Conservation (phyloP, 805 yeast genomes). For the Saturnispora zaruensis region DNA sequence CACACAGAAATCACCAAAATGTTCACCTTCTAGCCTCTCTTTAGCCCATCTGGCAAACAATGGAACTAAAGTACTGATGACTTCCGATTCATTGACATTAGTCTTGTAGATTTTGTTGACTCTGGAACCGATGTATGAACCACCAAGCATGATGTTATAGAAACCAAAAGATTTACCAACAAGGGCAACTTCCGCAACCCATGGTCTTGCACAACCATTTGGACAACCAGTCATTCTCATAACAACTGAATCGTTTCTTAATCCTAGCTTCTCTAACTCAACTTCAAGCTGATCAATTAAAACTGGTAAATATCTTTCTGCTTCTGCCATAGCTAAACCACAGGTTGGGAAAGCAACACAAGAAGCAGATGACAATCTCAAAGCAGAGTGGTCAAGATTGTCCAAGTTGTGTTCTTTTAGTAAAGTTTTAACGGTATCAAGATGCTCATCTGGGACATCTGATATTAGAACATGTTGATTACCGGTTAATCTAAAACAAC, state of each 20-base stretch:
- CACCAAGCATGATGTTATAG: constrained; percentile 90
- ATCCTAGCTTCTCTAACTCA: constrained; percentile 84
- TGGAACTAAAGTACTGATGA: constrained; percentile 67
- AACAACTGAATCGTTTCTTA: constrained; percentile 87
- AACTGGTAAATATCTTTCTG: constrained; percentile 84
- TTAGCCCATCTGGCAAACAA: constrained; percentile 90
- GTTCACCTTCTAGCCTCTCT: constrained; percentile 87
- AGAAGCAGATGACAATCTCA: constrained; percentile 86
- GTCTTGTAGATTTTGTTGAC: constrained; percentile 82
- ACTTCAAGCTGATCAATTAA: constrained; percentile 74
- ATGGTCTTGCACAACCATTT: constrained; percentile 97
- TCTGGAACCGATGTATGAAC: constrained; percentile 91
- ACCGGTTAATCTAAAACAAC: constrained; percentile 90
- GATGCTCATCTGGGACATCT: constrained; percentile 59
- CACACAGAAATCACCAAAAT: constrained; percentile 87
- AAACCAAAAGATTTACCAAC: constrained; percentile 94
- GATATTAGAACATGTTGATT: constrained; percentile 86
- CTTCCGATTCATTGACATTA: constrained; percentile 85
- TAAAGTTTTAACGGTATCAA: constrained; percentile 51
- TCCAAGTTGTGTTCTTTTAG: constrained; percentile 72
- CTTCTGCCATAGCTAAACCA: constrained; percentile 98
- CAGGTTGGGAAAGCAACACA: constrained; percentile 99
- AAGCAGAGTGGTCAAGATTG: constrained; percentile 63
- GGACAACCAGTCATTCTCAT: constrained; percentile 99
- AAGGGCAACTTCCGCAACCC: constrained; percentile 93